These are phyloP conservation scores for Fomitopsis betulina DNA, from an alignment of 1,284 basidiomycete genomes.

Conservation along the genomic window DNA sequence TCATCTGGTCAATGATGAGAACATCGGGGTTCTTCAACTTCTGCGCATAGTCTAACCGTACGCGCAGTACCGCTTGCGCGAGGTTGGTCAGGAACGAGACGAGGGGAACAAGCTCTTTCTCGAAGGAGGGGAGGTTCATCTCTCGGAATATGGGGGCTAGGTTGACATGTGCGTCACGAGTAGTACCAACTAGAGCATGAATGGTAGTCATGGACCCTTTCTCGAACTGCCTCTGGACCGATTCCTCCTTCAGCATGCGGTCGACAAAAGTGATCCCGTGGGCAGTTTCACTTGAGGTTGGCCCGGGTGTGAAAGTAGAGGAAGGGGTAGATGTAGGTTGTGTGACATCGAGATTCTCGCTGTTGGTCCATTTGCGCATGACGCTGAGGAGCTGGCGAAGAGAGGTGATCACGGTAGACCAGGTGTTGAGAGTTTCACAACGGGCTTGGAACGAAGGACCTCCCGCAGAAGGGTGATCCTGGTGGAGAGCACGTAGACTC, in stretches of 20 bases:
- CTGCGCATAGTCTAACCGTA: constrained; percentile 87
- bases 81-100: constrained; percentile 95
- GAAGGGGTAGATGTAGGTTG: constrained; percentile 46
- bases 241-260: constrained; percentile 93
- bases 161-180: constrained; percentile 85
- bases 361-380: constrained; percentile 88
- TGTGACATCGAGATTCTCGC: constrained; percentile 84
- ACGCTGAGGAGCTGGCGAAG: constrained; percentile 76
- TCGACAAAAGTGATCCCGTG: constrained; percentile 86
- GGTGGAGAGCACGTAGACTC: constrained; percentile 72
- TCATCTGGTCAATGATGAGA: constrained; percentile 93
- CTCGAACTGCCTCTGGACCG: constrained; percentile 91
- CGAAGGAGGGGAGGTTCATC: constrained; percentile 92
- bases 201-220: constrained; percentile 89
- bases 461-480: constrained; percentile 71
- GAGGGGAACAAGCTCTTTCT: constrained; percentile 87
- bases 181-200: constrained; percentile 81
- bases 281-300: constrained; percentile 21
- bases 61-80: constrained; percentile 86
- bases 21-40: constrained; percentile 88
- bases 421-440: constrained; percentile 84
- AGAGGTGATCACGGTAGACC: constrained; percentile 80
- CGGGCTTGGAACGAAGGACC: constrained; percentile 69
- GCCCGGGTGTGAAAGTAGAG: constrained; percentile 7
- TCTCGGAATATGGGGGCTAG: constrained; percentile 69